Percentiles rank a stretch among this genome's conserved stretches.
These are phyloP conservation scores for Candolleomyces eurysporus DNA, from an alignment of 768 basidiomycete species.

Conservation along the genomic window DNA sequence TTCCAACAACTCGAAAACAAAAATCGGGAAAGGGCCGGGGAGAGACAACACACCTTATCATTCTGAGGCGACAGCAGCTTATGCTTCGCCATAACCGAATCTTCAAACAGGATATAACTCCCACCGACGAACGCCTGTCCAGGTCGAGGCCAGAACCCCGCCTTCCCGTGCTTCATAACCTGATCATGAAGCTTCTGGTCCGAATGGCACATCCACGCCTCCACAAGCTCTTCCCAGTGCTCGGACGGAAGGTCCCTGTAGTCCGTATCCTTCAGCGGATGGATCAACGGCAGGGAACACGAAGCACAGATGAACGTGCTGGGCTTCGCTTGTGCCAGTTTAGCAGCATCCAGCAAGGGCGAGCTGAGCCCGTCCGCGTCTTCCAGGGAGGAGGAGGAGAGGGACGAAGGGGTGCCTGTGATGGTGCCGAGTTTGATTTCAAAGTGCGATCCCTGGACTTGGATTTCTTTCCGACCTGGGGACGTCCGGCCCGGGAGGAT, in stretches of 20 bases:
- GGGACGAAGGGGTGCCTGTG: neutral
- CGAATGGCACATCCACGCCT: conserved; percentile 97
- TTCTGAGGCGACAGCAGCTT: conserved; percentile 49
- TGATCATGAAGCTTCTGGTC: conserved; percentile 82
- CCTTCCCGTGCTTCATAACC: conserved; percentile 52
- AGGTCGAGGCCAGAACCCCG: conserved; percentile 76
- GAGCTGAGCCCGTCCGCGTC: conserved; percentile 27
- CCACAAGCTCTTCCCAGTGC: conserved; percentile 96
- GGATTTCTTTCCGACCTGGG: conserved; percentile 62
- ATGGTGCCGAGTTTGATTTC: conserved; percentile 65
- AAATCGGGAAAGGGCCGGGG: conserved; percentile 9
- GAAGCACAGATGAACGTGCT: conserved; percentile 74
- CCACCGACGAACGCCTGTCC: conserved; percentile 85
- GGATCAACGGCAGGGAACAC: conserved; percentile 76
- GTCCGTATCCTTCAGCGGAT: conserved; percentile 29
- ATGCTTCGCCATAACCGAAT: conserved; percentile 47
- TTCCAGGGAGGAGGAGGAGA: conserved; percentile 14
- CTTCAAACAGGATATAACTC: conserved; percentile 81
- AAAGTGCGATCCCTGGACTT: conserved; percentile 55
- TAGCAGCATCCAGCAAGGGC: conserved; percentile 68
- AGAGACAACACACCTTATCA: conserved; percentile 51
- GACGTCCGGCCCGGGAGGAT: conserved; percentile 53
- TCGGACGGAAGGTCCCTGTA: conserved; percentile 93
- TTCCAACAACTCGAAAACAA: neutral
- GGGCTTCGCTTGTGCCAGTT: conserved; percentile 54